Evolutionary conservation across 495 filamentous ascomycete species (phyloP), one percentile per base, ranked within the genome.

Genomic region (Lasiosphaeria miniovina): DNA sequence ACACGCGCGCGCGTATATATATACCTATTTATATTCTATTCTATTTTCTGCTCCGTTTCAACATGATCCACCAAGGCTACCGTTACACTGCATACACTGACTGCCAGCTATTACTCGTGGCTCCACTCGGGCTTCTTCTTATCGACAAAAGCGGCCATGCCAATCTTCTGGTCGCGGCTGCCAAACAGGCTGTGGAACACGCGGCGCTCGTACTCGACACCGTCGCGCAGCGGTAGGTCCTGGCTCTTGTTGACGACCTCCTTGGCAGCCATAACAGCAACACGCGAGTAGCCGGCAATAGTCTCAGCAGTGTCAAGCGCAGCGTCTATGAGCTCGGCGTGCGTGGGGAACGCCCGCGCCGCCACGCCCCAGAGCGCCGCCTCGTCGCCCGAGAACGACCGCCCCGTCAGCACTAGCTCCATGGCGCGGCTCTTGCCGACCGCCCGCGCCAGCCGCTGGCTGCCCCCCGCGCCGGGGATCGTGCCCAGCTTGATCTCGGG

Each of bases 181-280:
- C 93, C 93, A 84, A 98, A 98, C 67, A 96, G 68, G 11, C 83
- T 80, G 71, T 98, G 94, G 79, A 98, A 98, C 58, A 97, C 77
- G 53, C 93, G 80, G 70, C 94, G 78, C 84, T 98, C 94, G 76
- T 83, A 97, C 77, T 98, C 95, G 1, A 98, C 87, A 0, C 94
- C 94, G 67, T 97, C 95, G 65, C 87, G 80, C 61, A 98, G 74
- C 11, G 85, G 77, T 61, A 93, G 69, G 65, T 98, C 93, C 79
- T 96, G 90, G 67, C 90, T 93, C 86, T 96, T 96, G 67, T 96
- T 96, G 33, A 98, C 92, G 15, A 92, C 95, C 82, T 98, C 94
- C 83, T 98, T 98, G 7, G 86, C 89, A n/a, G 90, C 94, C 79
- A 88, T 84, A 32, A 95, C 86, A 0, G 91, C 88, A 40, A 98